Evolutionary conservation across 106 monocot species (phyloP).

Genomic region (Cymbidium sinense): DNA sequence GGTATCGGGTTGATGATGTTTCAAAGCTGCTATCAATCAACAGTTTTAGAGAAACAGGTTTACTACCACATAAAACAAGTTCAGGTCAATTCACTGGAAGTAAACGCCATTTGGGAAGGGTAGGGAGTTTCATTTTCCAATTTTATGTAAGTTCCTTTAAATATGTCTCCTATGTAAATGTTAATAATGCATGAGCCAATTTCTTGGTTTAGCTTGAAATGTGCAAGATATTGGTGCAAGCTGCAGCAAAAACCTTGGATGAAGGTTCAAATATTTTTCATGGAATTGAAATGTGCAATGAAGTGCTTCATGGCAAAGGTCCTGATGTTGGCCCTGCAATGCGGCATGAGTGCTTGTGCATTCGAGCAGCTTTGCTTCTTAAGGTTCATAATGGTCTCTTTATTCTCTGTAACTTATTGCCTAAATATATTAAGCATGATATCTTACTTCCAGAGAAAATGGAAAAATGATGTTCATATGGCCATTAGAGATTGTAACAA

Average conservation of each 20-base stretch:
- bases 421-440: not conserved
- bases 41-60: constrained; percentile 25
- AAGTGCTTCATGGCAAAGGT: constrained; percentile 68
- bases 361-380: constrained; percentile 79
- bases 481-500: constrained; percentile 82
- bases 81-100: constrained; percentile 19
- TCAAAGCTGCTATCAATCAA: constrained; percentile 24
- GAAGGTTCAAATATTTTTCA: constrained; percentile 38
- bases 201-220: constrained; percentile 44
- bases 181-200: constrained; percentile 1
- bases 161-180: not conserved
- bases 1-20: constrained; percentile 56
- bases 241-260: constrained; percentile 49
- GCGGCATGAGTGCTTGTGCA: constrained; percentile 75
- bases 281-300: constrained; percentile 92
- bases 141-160: constrained; percentile 5
- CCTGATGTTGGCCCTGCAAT: constrained; percentile 40
- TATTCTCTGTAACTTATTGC: not conserved
- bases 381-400: constrained; percentile 52
- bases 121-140: constrained; percentile 6
- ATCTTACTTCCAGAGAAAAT: constrained; percentile 71
- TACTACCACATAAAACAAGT: constrained; percentile 1
- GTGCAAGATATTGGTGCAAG: constrained; percentile 53
- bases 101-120: constrained; percentile 38
- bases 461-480: constrained; percentile 98